These are phyloP conservation scores for Alternaria arbusti DNA, from an alignment of 2,329 filamentous ascomycete species.

Conservation along the genomic window DNA sequence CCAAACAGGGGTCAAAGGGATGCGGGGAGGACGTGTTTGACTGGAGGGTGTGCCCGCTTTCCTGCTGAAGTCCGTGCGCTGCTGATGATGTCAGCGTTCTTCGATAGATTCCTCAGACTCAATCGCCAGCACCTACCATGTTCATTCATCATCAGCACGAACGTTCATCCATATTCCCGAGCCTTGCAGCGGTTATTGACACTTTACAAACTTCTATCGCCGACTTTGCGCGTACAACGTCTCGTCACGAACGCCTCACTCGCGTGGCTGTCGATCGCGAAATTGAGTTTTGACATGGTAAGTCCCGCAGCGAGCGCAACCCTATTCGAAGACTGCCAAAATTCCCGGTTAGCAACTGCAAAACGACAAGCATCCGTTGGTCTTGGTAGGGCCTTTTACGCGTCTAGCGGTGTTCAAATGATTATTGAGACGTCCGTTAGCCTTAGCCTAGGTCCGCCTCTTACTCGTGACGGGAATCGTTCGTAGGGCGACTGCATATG, in stretches of 20 bases:
- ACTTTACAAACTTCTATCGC: not conserved
- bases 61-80: not conserved
- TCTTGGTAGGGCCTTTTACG: not conserved
- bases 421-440: not conserved
- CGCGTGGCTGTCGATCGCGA: not conserved
- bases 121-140: not conserved
- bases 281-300: conserved; percentile 3
- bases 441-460: not conserved
- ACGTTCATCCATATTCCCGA: not conserved
- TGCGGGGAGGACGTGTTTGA: not conserved
- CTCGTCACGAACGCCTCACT: not conserved
- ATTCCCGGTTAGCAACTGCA: not conserved
- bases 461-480: not conserved
- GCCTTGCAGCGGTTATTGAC: not conserved
- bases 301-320: not conserved
- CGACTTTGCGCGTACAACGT: conserved; percentile 4
- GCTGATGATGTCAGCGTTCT: not conserved
- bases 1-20: not conserved
- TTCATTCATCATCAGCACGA: not conserved
- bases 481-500: not conserved
- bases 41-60: not conserved
- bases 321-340: not conserved
- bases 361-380: not conserved
- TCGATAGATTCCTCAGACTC: not conserved
- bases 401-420: not conserved